These are phyloP conservation scores for Hypoxylon sp. DNA, from an alignment of 2,329 filamentous ascomycete species.

Conservation along the genomic window DNA sequence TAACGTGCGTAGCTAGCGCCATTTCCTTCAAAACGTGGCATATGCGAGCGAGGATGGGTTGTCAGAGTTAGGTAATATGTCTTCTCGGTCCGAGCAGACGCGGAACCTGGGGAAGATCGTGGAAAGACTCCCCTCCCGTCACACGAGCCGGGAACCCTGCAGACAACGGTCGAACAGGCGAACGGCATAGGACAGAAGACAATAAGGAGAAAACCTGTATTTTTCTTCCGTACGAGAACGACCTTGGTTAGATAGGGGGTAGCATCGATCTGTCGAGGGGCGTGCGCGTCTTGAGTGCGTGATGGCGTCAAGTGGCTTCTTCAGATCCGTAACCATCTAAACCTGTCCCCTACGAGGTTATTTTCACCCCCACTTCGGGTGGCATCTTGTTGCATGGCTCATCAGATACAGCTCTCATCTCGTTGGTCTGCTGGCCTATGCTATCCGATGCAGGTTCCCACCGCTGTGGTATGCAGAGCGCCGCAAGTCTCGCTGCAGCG, in stretches of 20 bases:
- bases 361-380: conserved; percentile 32
- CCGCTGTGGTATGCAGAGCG: conserved; percentile 25
- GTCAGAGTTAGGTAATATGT: conserved; percentile 16
- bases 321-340: conserved; percentile 25
- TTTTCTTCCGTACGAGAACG: conserved; percentile 27
- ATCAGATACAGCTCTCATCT: conserved; percentile 6
- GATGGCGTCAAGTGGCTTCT: conserved; percentile 22
- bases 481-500: conserved; percentile 16
- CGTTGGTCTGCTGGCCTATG: conserved; percentile 24
- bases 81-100: too few species aligned
- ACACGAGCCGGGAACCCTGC: conserved; percentile 36
- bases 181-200: conserved; percentile 26
- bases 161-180: conserved; percentile 35
- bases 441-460: conserved; percentile 29
- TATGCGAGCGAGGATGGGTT: conserved; percentile 4
- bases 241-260: conserved; percentile 29
- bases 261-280: conserved; percentile 19
- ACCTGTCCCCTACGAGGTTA: too few species aligned
- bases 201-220: conserved; percentile 23
- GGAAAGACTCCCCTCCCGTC: conserved; percentile 22
- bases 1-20: too few species aligned
- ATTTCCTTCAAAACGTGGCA: conserved; percentile 7
- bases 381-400: conserved; percentile 30
- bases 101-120: conserved; percentile 2
- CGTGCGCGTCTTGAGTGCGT: conserved; percentile 1